Conservation (phyloP, 306 rosid genomes). For the Carpinus viminea region DNA sequence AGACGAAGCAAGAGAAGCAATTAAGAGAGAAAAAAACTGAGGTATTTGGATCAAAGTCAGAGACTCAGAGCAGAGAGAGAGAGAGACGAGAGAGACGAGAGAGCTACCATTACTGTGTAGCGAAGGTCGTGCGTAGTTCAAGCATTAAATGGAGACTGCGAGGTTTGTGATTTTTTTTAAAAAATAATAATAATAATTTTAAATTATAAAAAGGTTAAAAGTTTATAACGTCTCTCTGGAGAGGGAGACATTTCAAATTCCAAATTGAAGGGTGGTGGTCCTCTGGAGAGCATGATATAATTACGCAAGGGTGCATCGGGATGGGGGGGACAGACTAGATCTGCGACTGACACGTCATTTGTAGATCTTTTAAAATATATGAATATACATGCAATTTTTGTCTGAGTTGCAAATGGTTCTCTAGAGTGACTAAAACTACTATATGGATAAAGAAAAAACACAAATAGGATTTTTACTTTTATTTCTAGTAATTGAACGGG, state of each 20-base stretch:
- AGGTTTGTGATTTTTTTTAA: not conserved
- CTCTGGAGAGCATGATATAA: slow-evolving; percentile 32
- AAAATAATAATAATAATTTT: not conserved
- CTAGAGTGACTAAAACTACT: too few species aligned
- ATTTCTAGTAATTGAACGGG: too few species aligned
- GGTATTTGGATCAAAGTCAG: not conserved
- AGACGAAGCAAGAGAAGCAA: not conserved
- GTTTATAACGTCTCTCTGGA: slow-evolving; percentile 71
- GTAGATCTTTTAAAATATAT: not conserved
- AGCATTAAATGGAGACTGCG: slow-evolving; percentile 36
- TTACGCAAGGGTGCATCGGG: slow-evolving; percentile 8
- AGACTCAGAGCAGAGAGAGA: slow-evolving; percentile 2
- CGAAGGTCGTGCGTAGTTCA: slow-evolving; percentile 19
- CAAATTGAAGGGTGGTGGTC: slow-evolving; percentile 40
- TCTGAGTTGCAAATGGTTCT: too few species aligned
- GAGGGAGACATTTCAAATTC: slow-evolving; percentile 77
- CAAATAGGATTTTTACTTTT: too few species aligned
- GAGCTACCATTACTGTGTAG: not conserved
- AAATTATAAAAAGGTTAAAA: slow-evolving; percentile 35
- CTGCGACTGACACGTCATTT: not conserved
- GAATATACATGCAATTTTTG: too few species aligned
- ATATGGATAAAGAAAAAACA: too few species aligned
- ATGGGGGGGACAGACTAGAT: not conserved
- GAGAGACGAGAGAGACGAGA: not conserved
- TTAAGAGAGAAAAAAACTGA: not conserved